Base-by-base conservation (phyloP, 768 basidiomycete genomes). In the Daedaleopsis sinensis region DNA sequence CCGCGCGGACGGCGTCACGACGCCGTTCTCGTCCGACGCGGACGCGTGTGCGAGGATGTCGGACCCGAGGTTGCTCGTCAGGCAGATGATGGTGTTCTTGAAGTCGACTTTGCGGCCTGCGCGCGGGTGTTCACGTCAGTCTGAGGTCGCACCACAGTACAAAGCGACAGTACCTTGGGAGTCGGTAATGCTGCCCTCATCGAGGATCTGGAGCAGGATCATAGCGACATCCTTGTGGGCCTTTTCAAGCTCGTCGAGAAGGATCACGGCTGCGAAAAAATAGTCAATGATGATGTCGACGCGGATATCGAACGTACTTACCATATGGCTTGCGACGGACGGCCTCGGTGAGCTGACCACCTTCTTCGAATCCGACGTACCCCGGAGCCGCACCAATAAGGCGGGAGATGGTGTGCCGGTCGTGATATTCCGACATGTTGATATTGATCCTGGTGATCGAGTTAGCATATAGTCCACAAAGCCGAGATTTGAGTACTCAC, bases 401-500 rank as follows among this genome's bases (percentile, higher is more conserved):
- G 5, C 94, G 82, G 0, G 93, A 93, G 55, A 98, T 89, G 0
- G 93, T 94, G 70, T 98, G 93, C 56, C 94, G 85, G 65, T 96
- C 95, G 53, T 93, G 91, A 68, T 91, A 97, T 83, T 97, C 93
- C n/a, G 91, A 91, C 93, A 96, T 95, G 67, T 97, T 96, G 70
- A 96, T 93, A 61, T 89, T 91, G 64, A 95, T 93, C 56, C 90
- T 92, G 62, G 52, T 13, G 23, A 24, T 11, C 9, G 19, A 0
- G 18, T 51, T 27, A 57, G 52, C 38, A n/a, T 0, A 3, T n/a
- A 13, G 15, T 8, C 11, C 0, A 0, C 36, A 12, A 10, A 11
- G n/a, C 19, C 12, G 36, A 60, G 16, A 37, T 58, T 47, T 24
- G 27, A 36, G n/a, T 6, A 80, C 86, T 74, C 68, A 93, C 92